A percentile compares a stretch with the other conserved stretches of the same genome.
Conservation (phyloP, 805 yeast species). For the Isabelozyma heimii region DNA sequence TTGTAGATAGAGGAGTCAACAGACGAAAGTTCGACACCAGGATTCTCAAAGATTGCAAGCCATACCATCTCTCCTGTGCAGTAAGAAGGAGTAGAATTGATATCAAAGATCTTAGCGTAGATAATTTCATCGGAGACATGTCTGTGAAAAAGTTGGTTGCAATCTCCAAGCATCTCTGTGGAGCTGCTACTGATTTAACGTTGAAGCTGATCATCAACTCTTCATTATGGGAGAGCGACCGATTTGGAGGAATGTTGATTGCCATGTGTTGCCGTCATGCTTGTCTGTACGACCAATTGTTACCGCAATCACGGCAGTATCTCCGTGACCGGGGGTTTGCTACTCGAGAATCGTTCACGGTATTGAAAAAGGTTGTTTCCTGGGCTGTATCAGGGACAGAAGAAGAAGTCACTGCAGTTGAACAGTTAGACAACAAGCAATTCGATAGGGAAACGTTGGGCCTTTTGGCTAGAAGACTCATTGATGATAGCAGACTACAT, state of each 20-base stretch:
- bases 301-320: conserved; percentile 45
- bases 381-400: conserved; percentile 85
- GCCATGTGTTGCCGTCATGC: conserved; percentile 95
- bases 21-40: conserved; percentile 77
- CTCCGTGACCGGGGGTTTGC: conserved; percentile 32
- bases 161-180: conserved; percentile 87
- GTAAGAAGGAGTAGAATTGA: conserved; percentile 64
- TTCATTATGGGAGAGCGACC: conserved; percentile 11
- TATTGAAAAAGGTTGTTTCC: conserved; percentile 64
- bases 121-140: conserved; percentile 34
- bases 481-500: conserved; percentile 68
- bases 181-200: conserved; percentile 90
- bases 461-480: conserved; percentile 60
- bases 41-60: conserved; percentile 52
- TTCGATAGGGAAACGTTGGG: conserved; percentile 46
- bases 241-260: conserved; percentile 60
- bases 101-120: conserved; percentile 70
- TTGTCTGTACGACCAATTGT: conserved; percentile 58
- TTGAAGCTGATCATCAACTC: conserved; percentile 57
- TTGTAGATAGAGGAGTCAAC: conserved; percentile 75
- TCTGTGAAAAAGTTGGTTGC: conserved; percentile 43
- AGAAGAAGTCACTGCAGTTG: conserved; percentile 29
- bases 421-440: not conserved
- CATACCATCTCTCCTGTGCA: conserved; percentile 19
- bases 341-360: conserved; percentile 37